A percentile compares a stretch with the other conserved stretches of the same genome.
phyloP scores from a whole-genome alignment of 495 filamentous ascomycete genomes.

The Xeromyces bisporus region DNA sequence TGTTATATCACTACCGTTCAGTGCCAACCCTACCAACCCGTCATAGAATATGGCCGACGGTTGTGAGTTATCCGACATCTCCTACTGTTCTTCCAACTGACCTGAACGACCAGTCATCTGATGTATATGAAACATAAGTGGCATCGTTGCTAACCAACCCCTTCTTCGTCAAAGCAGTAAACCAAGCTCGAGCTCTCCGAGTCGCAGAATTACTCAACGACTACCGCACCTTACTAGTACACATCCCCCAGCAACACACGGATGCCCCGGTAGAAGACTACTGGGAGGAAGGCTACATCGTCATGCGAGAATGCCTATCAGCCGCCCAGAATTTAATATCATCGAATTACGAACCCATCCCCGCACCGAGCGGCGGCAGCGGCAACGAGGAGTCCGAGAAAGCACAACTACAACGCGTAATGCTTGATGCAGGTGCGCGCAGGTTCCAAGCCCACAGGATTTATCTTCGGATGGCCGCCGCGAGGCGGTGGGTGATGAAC shows the following conservation, averaged over 20 bases:
- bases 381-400: slow-evolving; percentile 45
- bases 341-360: slow-evolving; percentile 46
- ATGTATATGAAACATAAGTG: too few relatives aligned
- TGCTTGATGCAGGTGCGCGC: slow-evolving; percentile 60
- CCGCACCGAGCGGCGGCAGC: slow-evolving; percentile 31
- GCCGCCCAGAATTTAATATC: slow-evolving; percentile 62
- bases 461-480: slow-evolving; percentile 62
- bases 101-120: too few relatives aligned
- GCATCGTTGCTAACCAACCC: too few relatives aligned
- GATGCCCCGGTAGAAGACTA: slow-evolving; percentile 45
- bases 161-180: too few relatives aligned
- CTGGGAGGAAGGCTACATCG: slow-evolving; percentile 61
- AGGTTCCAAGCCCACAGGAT: slow-evolving; percentile 77
- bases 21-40: neutral
- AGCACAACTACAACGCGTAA: slow-evolving; percentile 60
- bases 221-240: slow-evolving; percentile 66
- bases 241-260: slow-evolving; percentile 54
- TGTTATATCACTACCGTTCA: too few relatives aligned
- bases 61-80: slow-evolving; percentile 26
- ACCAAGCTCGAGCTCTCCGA: slow-evolving; percentile 64
- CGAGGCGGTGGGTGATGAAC: slow-evolving; percentile 63
- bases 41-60: slow-evolving; percentile 39
- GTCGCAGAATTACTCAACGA: slow-evolving; percentile 73
- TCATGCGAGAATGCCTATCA: slow-evolving; percentile 54
- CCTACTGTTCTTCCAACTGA: slow-evolving; percentile 1